Evolutionary conservation across 2,329 filamentous ascomycete genomes (phyloP), one percentile per base, ranked within the genome.

Genomic region (Cladophialophora bantiana): DNA sequence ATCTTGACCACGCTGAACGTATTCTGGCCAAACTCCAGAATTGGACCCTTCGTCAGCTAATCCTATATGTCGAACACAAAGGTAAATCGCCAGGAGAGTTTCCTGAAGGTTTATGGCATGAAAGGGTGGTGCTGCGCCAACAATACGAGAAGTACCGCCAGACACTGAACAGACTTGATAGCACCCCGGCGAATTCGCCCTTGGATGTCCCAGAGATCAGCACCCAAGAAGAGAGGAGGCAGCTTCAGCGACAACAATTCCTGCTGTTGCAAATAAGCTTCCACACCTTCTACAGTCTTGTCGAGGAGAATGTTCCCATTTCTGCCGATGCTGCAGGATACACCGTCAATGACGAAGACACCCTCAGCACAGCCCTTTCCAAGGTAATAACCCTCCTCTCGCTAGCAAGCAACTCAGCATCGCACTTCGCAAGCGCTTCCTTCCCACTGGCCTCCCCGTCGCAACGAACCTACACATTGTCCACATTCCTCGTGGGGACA

Each of bases 11-110:
- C 1, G 45, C 62, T 4, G 71, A 74, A 34, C 34, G 58, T 1
- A 48, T 67, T 15, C 61, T 73, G 5, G 65, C 59, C 2, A 70
- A 64, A 20, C 68, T 74, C 2, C 66, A 74, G 34, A 74, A 74
- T 50, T 71, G 72, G 71, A 68, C 68, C 7, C 38, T 72, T 32
- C 68, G 69, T 35, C 71, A 74, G 34, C 54, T 73, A 9, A 66
- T 69, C 34, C 34, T 35, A 26, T 56, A 65, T 48, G 54, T 71
- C 10, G 34, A 53, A 9, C 45, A 58, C n/a, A 73, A 72, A 42
- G 34, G 67, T 4, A 38, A 35, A 18, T 7, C 58, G 4, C 4
- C 34, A 1, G 32, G 67, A 4, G 26, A 66, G 35, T n/a, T 68
- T 13, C 71, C 68, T 2, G 34, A 10, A 36, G 53, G 7, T 20